These are phyloP conservation scores for Mytilinidion resinicola DNA, from an alignment of 495 filamentous ascomycete species.

Conservation along the genomic window DNA sequence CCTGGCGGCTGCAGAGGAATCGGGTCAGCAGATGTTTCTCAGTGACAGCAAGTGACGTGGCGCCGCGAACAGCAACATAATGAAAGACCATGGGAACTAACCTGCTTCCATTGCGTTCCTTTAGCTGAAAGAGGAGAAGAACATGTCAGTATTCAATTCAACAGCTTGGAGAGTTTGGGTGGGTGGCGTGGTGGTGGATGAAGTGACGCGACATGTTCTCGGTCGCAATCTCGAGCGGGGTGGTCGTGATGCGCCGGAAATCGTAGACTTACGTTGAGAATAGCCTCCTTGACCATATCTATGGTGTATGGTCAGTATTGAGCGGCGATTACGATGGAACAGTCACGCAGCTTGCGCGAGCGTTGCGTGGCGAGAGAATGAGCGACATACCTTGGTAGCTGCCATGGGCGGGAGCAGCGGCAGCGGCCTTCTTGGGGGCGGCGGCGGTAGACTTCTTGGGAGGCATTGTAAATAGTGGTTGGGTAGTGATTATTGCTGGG, in stretches of 20 bases:
- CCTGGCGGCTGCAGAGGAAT: constrained; percentile 65
- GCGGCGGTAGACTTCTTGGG: constrained; percentile 55
- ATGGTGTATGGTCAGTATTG: constrained; percentile 39
- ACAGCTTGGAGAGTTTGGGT: constrained; percentile 4
- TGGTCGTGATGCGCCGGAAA: constrained; percentile 35
- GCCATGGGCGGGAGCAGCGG: constrained; percentile 43
- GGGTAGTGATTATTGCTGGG: not conserved
- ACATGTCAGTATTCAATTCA: constrained; percentile 43
- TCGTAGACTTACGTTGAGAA: constrained; percentile 52
- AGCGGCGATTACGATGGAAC: constrained; percentile 25
- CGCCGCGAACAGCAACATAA: constrained; percentile 8
- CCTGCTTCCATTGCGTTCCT: constrained; percentile 61
- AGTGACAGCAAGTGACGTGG: constrained; percentile 26
- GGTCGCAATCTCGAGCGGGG: constrained; percentile 35
- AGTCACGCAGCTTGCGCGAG: constrained; percentile 16
- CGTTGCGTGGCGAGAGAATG: constrained; percentile 4
- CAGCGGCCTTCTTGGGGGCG: constrained; percentile 46
- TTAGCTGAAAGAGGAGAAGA: constrained; percentile 46
- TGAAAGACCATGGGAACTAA: constrained; percentile 35
- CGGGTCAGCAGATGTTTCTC: constrained; percentile 34
- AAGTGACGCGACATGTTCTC: not conserved
- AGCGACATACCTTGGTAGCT: constrained; percentile 49
- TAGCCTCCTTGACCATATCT: constrained; percentile 67
- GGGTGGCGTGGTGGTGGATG: constrained; percentile 19
- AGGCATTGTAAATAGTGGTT: constrained; percentile 47